Conservation (phyloP, 805 yeast genomes). For the Ogataea allantospora region DNA sequence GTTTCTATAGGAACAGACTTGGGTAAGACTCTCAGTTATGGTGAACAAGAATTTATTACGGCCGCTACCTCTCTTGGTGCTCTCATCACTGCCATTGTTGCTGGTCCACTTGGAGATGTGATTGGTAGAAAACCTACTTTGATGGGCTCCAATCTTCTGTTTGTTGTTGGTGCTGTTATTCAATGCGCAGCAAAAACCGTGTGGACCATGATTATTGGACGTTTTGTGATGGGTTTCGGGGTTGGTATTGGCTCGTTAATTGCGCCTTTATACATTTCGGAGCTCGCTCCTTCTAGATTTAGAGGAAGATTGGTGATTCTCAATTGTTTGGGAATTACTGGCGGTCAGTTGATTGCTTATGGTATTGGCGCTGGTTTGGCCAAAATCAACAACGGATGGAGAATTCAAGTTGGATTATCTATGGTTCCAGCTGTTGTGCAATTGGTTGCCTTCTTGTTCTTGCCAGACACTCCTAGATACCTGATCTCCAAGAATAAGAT, state of each 20-base stretch:
- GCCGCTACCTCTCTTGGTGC: conserved; percentile 96
- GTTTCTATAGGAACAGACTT: conserved; percentile 82
- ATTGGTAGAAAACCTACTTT: conserved; percentile 85
- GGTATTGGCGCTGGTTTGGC: conserved; percentile 88
- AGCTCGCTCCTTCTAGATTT: conserved; percentile 87
- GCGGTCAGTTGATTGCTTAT: conserved; percentile 93
- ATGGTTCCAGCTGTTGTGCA: conserved; percentile 84
- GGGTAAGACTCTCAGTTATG: conserved; percentile 58
- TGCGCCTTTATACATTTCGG: conserved; percentile 91
- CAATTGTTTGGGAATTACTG: conserved; percentile 86
- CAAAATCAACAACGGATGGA: conserved; percentile 81
- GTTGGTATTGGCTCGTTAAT: conserved; percentile 93
- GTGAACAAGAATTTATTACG: conserved; percentile 86
- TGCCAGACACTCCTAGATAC: conserved; percentile 95
- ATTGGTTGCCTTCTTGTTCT: conserved; percentile 70
- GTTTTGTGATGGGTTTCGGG: conserved; percentile 93
- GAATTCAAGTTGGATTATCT: conserved; percentile 86
- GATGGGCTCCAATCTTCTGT: conserved; percentile 77
- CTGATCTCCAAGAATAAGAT: conserved; percentile 68
- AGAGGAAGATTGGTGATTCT: conserved; percentile 89
- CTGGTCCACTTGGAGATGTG: conserved; percentile 80
- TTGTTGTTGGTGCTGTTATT: conserved; percentile 78
- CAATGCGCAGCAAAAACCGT: conserved; percentile 80
- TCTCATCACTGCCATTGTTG: conserved; percentile 68
- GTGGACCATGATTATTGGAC: conserved; percentile 90